These are phyloP conservation scores for Mortierella claussenii DNA, from an alignment of 192 early-diverging fungal species.

Conservation along the genomic window DNA sequence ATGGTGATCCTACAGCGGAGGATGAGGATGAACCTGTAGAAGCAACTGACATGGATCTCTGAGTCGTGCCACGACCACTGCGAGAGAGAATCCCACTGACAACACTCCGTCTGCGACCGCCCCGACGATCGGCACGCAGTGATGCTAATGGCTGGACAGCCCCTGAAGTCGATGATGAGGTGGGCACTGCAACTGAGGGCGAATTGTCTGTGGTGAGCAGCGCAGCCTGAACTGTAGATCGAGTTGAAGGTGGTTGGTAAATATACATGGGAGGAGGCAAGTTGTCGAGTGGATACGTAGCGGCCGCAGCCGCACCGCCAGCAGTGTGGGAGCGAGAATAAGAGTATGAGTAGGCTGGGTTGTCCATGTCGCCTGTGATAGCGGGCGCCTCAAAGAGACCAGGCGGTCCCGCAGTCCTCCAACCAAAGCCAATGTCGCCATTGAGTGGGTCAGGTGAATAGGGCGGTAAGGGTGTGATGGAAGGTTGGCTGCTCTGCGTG, in stretches of 20 bases:
- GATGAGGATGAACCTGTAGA: conserved; percentile 1
- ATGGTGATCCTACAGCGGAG: too few species aligned
- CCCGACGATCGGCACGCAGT: background rate
- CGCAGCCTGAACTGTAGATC: conserved; percentile 19
- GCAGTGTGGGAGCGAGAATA: background rate
- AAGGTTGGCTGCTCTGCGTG: conserved; percentile 15
- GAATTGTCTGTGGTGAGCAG: conserved; percentile 27
- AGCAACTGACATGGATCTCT: conserved; percentile 2
- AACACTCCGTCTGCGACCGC: conserved; percentile 2
- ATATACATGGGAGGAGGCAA: conserved; percentile 21
- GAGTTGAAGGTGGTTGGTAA: conserved; percentile 18
- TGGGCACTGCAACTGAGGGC: conserved; percentile 9
- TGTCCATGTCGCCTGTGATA: too few species aligned
- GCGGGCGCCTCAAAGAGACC: too few species aligned
- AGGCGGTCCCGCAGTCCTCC: too few species aligned
- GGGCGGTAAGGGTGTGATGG: conserved; percentile 12
- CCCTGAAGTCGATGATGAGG: too few species aligned
- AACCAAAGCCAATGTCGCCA: conserved; percentile 34
- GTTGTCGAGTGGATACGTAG: conserved; percentile 7
- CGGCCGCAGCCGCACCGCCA: background rate
- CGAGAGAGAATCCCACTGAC: conserved; percentile 8
- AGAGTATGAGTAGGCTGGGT: background rate
- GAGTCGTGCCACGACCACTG: background rate
- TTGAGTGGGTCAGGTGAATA: conserved; percentile 16
- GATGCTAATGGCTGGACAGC: background rate